phyloP scores from a whole-genome alignment of 2,329 filamentous ascomycete species.

The Dothidotthia symphoricarpi region DNA sequence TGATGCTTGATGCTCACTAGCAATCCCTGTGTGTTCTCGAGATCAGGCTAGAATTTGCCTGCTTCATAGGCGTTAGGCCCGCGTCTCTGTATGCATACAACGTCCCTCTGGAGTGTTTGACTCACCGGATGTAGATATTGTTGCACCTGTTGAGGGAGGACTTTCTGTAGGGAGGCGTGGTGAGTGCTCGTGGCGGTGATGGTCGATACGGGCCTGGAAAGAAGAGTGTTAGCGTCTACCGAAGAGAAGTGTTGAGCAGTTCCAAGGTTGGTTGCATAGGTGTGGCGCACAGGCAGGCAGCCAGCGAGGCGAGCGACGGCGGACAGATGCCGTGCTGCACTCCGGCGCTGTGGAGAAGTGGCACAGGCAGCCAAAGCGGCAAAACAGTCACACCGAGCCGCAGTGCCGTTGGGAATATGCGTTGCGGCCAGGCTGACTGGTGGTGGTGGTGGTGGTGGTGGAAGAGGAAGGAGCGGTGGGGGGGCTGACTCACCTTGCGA shows the following conservation, averaged over 20 bases:
- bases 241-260: constrained; percentile 25
- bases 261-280: constrained; percentile 34
- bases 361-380: constrained; percentile 32
- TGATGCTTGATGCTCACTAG: constrained; percentile 29
- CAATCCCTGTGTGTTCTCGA: constrained; percentile 29
- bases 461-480: constrained; percentile 7
- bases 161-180: constrained; percentile 12
- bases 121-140: constrained; percentile 26
- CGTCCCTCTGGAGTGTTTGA: constrained; percentile 12
- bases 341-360: constrained; percentile 32
- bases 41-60: constrained; percentile 32
- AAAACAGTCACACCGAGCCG: constrained; percentile 35
- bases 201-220: constrained; percentile 17
- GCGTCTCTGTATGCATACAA: constrained; percentile 19
- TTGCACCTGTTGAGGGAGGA: constrained; percentile 22
- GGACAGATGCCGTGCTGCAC: constrained; percentile 36
- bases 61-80: constrained; percentile 30
- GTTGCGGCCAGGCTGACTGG: constrained; percentile 19
- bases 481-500: constrained; percentile 37
- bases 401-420: constrained; percentile 21
- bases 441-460: constrained; percentile 6
- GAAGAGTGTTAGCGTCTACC: constrained; percentile 31
- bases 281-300: constrained; percentile 38
- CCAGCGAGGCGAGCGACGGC: constrained; percentile 32
- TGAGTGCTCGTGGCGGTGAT: constrained; percentile 30